Evolutionary conservation across 2,329 filamentous ascomycete species (phyloP), one percentile per base, ranked within the genome.

Genomic region (Aurifilum marmelostoma): DNA sequence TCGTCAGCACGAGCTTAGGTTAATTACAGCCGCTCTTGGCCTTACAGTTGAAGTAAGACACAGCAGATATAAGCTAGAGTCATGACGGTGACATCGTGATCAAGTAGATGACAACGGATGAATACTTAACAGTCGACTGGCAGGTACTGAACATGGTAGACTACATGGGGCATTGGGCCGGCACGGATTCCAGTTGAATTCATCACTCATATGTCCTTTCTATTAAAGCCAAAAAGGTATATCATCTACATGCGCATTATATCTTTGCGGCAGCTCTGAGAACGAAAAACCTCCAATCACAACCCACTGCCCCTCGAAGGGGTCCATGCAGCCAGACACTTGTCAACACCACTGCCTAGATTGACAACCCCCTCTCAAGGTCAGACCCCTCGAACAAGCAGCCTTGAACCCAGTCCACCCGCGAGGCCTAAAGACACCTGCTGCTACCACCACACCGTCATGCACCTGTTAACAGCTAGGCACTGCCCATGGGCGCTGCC

Each of bases 161-260:
- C n/a, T 27, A 6, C 2, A 54, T n/a, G 11, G 24, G 11, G 16
- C 18, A 0, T 34, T 34, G 32, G 47, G 21, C 5, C 9, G 34
- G 34, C 4, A 37, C 9, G 34, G 9, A 37, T 54, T 37, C 50
- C 32, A n/a, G 29, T 54, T 64, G 39, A 21, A 39, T 37, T 64
- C 47, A 34, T 50, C 43, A 39, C 47, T 52, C 43, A 54, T 29
- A 9, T 34, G 32, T 64, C 62, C 32, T 56, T n/a, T 64, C 62
- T 64, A 64, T 37, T 24, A 64, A 64, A 43, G 29, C 62, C 37
- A 7, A 39, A 54, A 18, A 64, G 4, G 34, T 34, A 24, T 54
- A 56, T 56, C 61, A 32, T 63, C 61, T 54, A 24, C 6, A 56
- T 54, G 62, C 32, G 62, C 62, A 64, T 34, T 32, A 64, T 24